Base-by-base conservation (phyloP, 495 filamentous ascomycete species). In the Staphylotrichum tortipilum region DNA sequence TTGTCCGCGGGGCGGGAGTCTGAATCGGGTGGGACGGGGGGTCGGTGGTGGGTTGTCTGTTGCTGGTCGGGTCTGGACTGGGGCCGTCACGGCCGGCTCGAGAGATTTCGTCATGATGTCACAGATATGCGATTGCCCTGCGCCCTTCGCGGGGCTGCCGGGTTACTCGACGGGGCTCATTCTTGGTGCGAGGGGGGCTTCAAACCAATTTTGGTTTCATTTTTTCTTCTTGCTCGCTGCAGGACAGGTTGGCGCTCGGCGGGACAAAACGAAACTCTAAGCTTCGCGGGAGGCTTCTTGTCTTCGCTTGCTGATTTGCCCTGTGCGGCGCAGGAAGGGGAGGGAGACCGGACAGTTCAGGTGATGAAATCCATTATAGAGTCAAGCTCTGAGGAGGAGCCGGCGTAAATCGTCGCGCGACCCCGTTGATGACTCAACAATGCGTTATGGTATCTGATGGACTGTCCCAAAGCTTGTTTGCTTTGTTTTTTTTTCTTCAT, bases 151-250 rank as follows among this genome's bases (percentile, higher is more conserved):
- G 33, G 79, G 81, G 78, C 54, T 59, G 63, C 65, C 64, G 10
- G 80, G 86, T 94, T 90, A 96, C 92, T 94, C 88, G 89, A 98
- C 95, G 92, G 92, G 92, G 92, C 92, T 95, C 88, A 98, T 95
- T 96, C 88, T 95, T 87, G 92, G 87, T 82, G 85, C 89, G 89
- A 95, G 90, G 86, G 83, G 86, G 62, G 70, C 60, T 69, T 68
- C 63, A 62, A 58, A 53, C 49, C 37, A 47, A 33, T 22, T 19
- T 45, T 30, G 28, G 34, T 47, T 68, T 59, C 60, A n/a, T 60
- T 59, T 61, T 61, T 55, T 34, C 59, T 48, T 15, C 24, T 58
- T 17, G 24, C 10, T n/a, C n/a, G n/a, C n/a, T n/a, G n/a, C n/a
- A n/a, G n/a, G n/a, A n/a, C n/a, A n/a, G 44, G 56, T 31, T 19